Evolutionary conservation across 225 moss, liverwort and hornwort genomes (phyloP).

Genomic region (Straminergon stramineum): DNA sequence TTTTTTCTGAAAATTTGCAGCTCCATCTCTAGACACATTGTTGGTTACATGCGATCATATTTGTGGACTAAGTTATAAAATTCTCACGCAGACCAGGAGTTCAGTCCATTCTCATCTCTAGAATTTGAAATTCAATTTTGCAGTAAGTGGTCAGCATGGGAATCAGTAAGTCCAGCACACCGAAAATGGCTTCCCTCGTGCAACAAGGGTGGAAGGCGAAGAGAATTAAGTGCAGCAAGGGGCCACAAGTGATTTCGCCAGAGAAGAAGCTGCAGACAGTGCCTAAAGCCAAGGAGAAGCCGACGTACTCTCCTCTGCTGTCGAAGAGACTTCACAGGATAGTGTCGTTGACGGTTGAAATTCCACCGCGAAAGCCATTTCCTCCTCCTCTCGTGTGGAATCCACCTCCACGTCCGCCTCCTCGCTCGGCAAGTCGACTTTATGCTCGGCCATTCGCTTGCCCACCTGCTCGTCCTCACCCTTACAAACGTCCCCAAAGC

Average conservation of each 20-base stretch:
- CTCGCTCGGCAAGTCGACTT: neutral
- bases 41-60: neutral
- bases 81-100: neutral
- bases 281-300: neutral
- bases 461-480: neutral
- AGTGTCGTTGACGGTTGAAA: neutral
- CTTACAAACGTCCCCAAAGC: neutral
- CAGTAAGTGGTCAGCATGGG: neutral
- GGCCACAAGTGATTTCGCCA: too few species aligned
- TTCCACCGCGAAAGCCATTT: neutral
- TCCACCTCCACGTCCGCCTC: neutral
- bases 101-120: neutral
- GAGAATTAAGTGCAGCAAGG: neutral
- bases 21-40: neutral
- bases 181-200: neutral
- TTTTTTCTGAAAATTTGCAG: neutral
- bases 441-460: neutral
- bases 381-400: neutral
- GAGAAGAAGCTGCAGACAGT: neutral
- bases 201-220: neutral
- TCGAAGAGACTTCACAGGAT: neutral
- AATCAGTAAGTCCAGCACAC: neutral
- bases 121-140: neutral
- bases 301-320: neutral
- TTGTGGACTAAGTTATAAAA: neutral